Base-by-base conservation (phyloP, 1,284 basidiomycete genomes). In the Dichomitus squalens region DNA sequence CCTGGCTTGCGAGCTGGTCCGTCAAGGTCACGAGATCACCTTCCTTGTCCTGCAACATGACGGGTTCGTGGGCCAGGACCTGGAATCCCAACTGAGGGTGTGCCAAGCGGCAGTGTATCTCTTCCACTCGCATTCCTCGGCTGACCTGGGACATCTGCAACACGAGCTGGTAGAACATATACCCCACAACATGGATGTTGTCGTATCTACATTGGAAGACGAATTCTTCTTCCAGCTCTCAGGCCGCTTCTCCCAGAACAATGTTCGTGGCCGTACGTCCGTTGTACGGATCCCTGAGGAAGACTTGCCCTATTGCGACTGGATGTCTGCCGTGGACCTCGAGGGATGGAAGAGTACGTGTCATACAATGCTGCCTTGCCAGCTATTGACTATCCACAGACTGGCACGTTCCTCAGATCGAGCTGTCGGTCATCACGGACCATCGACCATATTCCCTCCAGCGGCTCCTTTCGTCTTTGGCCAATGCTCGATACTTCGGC, bases 361-460 rank as follows among this genome's bases (percentile, higher is more conserved):
- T 20, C 12, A 25, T 14, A 33, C 18, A 31, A 20, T 18, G 3
- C 6, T 4, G 1, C 8, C 12, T 27, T 7, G 12, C 16, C 18
- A 46, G 31, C 23, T 34, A 11, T 23, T 50, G 34, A 49, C 21
- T 27, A 33, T 35, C 49, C 48, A 29, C 66, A 94, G 92, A 85
- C 67, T 94, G 90, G 90, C 79, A 92, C 64, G 68, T 72, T 1
- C 90, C 90, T 3, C 76, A 73, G 34, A 73, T 93, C 25, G 87
- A 90, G 34, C 71, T 93, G 39, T 83, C 80, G 41, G 79, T 94
- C 39, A 88, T 93, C 52, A 93, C 92, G 0, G 86, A 92, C 59
- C 79, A 90, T 66, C 79, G 92, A 48, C 86, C 91, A 7, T 68
- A 72, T n/a, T 93, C 92, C 0, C 80, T 94, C 1, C 64, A 65